phyloP scores from a whole-genome alignment of 371 early-diverging fungal genomes.

The Mucor piriformis region DNA sequence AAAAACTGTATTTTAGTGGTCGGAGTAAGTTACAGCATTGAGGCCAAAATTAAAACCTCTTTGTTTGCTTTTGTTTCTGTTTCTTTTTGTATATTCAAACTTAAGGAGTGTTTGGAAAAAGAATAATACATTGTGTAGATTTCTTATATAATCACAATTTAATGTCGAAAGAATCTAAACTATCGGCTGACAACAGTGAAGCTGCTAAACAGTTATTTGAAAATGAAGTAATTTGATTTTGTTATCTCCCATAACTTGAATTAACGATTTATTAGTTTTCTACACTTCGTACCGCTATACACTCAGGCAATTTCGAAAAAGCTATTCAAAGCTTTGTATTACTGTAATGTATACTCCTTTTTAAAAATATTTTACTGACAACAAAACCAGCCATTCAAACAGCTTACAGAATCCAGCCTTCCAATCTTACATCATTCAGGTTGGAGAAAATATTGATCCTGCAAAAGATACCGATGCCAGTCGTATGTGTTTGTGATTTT shows the following conservation, averaged over 20 bases:
- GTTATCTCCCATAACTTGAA: neutral
- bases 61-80: neutral
- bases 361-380: neutral
- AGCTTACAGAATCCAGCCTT: constrained; percentile 34
- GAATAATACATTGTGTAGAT: neutral
- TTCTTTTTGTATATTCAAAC: neutral
- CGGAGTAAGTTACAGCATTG: neutral
- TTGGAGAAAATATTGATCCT: constrained; percentile 45
- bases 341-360: constrained; percentile 16
- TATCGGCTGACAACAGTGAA: neutral
- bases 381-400: constrained; percentile 38
- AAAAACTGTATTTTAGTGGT: neutral
- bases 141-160: neutral
- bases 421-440: constrained; percentile 37
- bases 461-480: constrained; percentile 42
- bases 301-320: constrained; percentile 24
- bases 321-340: constrained; percentile 31
- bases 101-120: neutral
- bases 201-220: constrained; percentile 9
- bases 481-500: constrained; percentile 24
- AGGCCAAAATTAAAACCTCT: neutral
- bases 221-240: constrained; percentile 8
- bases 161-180: constrained; percentile 14
- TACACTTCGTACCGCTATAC: constrained; percentile 7
- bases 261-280: constrained; percentile 5